Evolutionary conservation across 805 yeast species (phyloP).

Genomic region (Pichia nakasei): DNA sequence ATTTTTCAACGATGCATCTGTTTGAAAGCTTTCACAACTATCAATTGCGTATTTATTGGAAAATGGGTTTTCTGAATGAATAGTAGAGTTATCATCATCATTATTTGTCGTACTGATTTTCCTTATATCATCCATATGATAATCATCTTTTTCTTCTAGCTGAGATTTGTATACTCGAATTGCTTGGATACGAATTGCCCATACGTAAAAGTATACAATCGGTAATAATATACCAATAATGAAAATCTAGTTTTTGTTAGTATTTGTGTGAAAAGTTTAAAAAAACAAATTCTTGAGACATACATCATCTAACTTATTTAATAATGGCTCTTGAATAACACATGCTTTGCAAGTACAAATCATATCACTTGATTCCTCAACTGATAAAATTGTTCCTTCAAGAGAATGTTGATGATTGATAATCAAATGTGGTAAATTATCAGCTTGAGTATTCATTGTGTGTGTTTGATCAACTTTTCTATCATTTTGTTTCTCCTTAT

Average conservation of each 20-base stretch:
- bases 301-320: constrained; percentile 6
- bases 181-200: constrained; percentile 2
- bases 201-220: constrained; percentile 3
- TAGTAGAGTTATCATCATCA: neutral
- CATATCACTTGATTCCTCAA: neutral
- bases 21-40: neutral
- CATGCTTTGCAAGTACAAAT: constrained; percentile 9
- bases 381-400: neutral
- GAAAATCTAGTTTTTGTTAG: constrained; percentile 8
- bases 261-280: neutral
- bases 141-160: neutral
- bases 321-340: neutral
- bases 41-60: neutral
- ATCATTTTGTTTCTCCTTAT: too few species aligned
- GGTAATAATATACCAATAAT: constrained; percentile 8
- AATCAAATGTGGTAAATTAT: too few species aligned
- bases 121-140: neutral
- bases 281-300: neutral
- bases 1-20: neutral
- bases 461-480: too few species aligned
- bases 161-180: neutral
- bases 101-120: neutral
- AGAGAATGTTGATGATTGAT: neutral
- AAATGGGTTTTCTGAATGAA: neutral
- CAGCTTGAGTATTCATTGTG: too few species aligned